These are phyloP conservation scores for Leishmania gerbilli DNA, from an alignment of 208 protist genomes.

Conservation along the genomic window DNA sequence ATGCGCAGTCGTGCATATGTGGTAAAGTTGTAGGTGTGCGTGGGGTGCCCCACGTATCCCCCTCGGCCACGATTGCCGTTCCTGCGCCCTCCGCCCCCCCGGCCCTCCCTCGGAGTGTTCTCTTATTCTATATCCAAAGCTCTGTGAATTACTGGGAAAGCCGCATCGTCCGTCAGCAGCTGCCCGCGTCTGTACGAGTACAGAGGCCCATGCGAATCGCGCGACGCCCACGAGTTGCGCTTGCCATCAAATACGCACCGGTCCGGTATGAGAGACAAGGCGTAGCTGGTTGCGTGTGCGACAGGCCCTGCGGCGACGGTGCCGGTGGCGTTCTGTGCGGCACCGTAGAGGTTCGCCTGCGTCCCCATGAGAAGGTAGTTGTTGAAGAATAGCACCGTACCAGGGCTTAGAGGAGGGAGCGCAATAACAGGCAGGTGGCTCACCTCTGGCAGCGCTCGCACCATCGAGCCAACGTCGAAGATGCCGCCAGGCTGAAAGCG, in stretches of 20 bases:
- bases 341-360: conserved; percentile 50
- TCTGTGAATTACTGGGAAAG: conserved; percentile 76
- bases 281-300: conserved; percentile 50
- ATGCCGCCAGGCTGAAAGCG: conserved; percentile 50
- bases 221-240: conserved; percentile 66
- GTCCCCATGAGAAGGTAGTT: conserved; percentile 51
- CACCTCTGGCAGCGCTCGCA: conserved; percentile 56
- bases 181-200: conserved; percentile 65
- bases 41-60: not conserved
- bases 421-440: conserved; percentile 37
- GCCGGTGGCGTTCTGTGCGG: not conserved
- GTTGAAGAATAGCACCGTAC: conserved; percentile 63
- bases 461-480: conserved; percentile 68
- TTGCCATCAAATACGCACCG: conserved; percentile 75
- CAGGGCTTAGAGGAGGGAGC: conserved; percentile 54
- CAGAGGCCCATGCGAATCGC: conserved; percentile 74
- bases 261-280: conserved; percentile 68
- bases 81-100: too few relatives aligned
- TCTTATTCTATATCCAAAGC: conserved; percentile 80
- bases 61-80: not conserved
- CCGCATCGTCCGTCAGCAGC: conserved; percentile 52
- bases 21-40: not conserved
- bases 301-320: conserved; percentile 21
- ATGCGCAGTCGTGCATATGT: not conserved
- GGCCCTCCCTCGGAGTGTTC: not conserved